Base-by-base conservation (phyloP, 495 filamentous ascomycete genomes). In the Aeminium ludgeri region DNA sequence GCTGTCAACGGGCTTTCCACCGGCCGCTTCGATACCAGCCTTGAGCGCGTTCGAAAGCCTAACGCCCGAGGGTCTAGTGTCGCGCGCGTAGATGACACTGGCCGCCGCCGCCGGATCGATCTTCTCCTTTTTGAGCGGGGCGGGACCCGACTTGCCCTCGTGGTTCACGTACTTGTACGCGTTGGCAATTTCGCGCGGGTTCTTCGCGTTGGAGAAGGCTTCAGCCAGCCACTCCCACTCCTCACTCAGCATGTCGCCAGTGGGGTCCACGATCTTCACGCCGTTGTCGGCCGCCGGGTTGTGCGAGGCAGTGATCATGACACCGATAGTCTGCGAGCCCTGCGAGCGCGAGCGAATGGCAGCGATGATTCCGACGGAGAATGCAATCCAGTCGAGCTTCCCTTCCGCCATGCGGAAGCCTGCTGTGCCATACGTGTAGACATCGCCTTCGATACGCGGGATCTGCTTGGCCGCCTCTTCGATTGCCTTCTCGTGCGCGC, bases 251-350 rank as follows among this genome's bases (percentile, higher is more conserved):
- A 49, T 50, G 18, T 50, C 46, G 30, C 47, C 78, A 78, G 92
- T 81, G 10, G 89, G 89, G 61, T 99, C 89, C 48, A 99, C 82
- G 48, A 99, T 70, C 71, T 99, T 99, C 50, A 99, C 83, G 39
- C 89, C 89, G 64, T 99, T 99, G 62, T 99, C 89, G 53, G 79
- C 77, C 2, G 91, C 83, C 29, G 84, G 84, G 63, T 99, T 99
- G 71, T 99, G 89, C 51, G 84, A 93, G 27, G 89, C 89, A 48
- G 89, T 99, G 58, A 99, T 85, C 89, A 99, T 96, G 38, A 99
- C 74, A 57, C 89, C 89, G 57, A 99, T 91, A 52, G 81, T 80
- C 65, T 87, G 80, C 45, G 84, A 78, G 54, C 77, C 76, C 37
- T 86, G 70, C 57, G 86, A 86, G 55, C 81, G 82, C 30, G 84